Conservation (phyloP, 306 rosid species). For the Ochetophila trinervis region DNA sequence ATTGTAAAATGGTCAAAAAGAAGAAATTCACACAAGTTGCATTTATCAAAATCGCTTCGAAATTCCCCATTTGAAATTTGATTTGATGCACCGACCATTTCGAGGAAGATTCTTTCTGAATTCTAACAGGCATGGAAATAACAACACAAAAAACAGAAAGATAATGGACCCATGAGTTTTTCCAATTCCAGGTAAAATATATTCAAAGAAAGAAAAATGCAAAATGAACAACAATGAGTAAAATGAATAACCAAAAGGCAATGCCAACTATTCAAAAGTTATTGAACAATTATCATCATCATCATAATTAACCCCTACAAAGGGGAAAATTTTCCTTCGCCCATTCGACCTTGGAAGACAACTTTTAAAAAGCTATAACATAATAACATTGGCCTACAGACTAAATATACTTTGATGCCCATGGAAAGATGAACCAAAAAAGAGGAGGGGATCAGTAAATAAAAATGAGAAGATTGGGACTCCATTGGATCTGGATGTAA, state of each 20-base stretch:
- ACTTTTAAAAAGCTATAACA: slow-evolving; percentile 3
- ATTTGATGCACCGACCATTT: not conserved
- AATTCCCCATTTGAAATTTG: too few species aligned
- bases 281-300: slow-evolving; percentile 30
- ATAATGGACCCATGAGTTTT: too few species aligned
- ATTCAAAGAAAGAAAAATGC: too few species aligned
- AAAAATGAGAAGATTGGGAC: slow-evolving; percentile 3
- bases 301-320: slow-evolving; percentile 26
- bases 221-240: too few species aligned
- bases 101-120: too few species aligned
- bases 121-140: too few species aligned
- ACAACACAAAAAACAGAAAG: not conserved
- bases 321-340: slow-evolving; percentile 29
- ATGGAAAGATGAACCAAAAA: not conserved
- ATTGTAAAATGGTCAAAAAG: too few species aligned
- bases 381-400: slow-evolving; percentile 20
- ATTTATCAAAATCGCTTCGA: too few species aligned
- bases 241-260: too few species aligned
- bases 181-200: too few species aligned
- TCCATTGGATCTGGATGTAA: slow-evolving; percentile 6
- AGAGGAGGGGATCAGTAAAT: slow-evolving; percentile 1
- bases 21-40: too few species aligned
- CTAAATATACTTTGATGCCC: slow-evolving; percentile 18
- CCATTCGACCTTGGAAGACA: slow-evolving; percentile 20
- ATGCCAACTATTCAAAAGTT: not conserved